phyloP scores from a whole-genome alignment of 768 basidiomycete species.

The Amanita phalloides region DNA sequence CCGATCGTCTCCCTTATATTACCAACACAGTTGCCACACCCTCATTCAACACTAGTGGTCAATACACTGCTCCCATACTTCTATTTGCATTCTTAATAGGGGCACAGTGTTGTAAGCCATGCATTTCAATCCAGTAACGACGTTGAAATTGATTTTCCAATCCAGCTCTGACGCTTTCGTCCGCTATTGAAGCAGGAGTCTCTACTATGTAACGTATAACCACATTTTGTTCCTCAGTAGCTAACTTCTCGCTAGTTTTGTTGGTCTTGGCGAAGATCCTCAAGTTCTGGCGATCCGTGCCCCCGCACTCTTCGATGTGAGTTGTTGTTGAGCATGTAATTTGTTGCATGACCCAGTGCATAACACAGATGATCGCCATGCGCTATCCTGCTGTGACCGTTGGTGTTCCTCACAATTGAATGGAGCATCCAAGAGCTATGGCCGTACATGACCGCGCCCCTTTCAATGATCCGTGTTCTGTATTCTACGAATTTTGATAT shows the following conservation, averaged over 20 bases:
- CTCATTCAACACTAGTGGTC: slow-evolving; percentile 60
- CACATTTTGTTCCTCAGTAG: background rate
- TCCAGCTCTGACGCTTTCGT: slow-evolving; percentile 55
- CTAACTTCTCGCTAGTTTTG: slow-evolving; percentile 38
- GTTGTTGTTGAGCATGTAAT: slow-evolving; percentile 11
- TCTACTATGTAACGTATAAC: slow-evolving; percentile 58
- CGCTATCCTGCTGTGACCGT: slow-evolving; percentile 53
- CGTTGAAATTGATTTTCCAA: background rate
- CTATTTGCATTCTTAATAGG: slow-evolving; percentile 80
- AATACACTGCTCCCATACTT: slow-evolving; percentile 70
- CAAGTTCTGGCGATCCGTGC: slow-evolving; percentile 64
- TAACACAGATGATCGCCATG: slow-evolving; percentile 45
- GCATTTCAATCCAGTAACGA: background rate
- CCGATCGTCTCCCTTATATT: background rate
- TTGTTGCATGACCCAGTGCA: slow-evolving; percentile 2
- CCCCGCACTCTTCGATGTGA: slow-evolving; percentile 56
- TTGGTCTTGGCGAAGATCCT: slow-evolving; percentile 79
- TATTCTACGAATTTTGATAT: background rate
- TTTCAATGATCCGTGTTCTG: background rate
- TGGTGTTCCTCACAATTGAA: slow-evolving; percentile 34
- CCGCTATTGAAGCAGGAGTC: slow-evolving; percentile 77
- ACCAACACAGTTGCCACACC: slow-evolving; percentile 51
- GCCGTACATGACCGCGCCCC: background rate
- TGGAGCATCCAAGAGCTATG: too few relatives aligned
- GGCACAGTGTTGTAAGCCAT: slow-evolving; percentile 49